Base-by-base conservation (phyloP, 169 alveolate genomes). In the Theileria orientalis region DNA sequence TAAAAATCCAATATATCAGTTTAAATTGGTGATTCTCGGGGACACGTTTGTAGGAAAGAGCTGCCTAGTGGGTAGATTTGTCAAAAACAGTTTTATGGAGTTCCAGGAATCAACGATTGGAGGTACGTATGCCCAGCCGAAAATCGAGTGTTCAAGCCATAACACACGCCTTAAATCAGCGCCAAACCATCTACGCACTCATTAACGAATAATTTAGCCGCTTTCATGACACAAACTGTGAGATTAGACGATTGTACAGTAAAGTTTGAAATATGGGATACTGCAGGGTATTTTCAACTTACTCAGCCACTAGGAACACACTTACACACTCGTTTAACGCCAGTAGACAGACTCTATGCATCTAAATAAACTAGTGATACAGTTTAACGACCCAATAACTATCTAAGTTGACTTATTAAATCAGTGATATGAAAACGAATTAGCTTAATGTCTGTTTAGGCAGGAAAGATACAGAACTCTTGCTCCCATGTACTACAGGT, bases 31-130 rank as follows among this genome's bases (percentile, higher is more conserved):
- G 25, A 67, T 93, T 59, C 52, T 92, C 59, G 98, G 98, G 35
- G 98, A 95, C 80, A 90, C 98, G 37, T 92, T 95, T 1, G 98
- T 95, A 33, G 98, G 98, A 2, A 95, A 95, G 82, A 91, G 96
- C 33, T 87, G 97, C 42, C 75, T 95, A 33, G 92, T 92, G 44
- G 91, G 87, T 41, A 78, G 96, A 60, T 92, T 89, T 64, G 94
- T 93, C 0, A 92, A 90, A 56, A 94, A 91, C 47, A 87, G 82
- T 57, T 94, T 94, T 73, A 82, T 90, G 67, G 94, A 92, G 70
- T 91, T 85, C 77, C 93, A 89, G 74, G 92, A 93, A 59, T 93
- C 98, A 19, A 94, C 98, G n/a, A 92, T 93, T 59, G 98, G 97
- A n/a, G 90, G 90, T 79, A 67, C 42, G 67, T 70, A 42, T 27